Conservation (phyloP, 805 yeast species). For the Saccharomyces jurei region DNA sequence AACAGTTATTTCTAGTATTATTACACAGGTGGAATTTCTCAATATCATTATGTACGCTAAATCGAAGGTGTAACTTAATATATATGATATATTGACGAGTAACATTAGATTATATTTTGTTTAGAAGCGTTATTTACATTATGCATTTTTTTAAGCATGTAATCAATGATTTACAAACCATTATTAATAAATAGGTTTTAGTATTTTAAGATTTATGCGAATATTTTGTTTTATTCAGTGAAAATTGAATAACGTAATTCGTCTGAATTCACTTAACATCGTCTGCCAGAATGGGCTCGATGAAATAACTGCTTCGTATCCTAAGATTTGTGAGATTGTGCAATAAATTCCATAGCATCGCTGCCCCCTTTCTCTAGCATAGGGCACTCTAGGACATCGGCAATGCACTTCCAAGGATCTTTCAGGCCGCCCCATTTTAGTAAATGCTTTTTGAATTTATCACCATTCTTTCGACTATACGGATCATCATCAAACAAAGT, state of each 20-base stretch:
- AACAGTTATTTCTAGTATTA: background rate
- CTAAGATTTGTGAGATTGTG: conserved; percentile 12
- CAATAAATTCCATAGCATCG: conserved; percentile 56
- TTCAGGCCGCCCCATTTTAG: conserved; percentile 90
- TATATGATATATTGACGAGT: background rate
- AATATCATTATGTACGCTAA: background rate
- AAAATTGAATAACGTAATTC: background rate
- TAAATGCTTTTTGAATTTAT: conserved; percentile 57
- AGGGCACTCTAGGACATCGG: conserved; percentile 64
- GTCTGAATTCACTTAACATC: background rate
- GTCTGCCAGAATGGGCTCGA: background rate
- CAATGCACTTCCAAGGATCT: conserved; percentile 81
- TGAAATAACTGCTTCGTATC: background rate
- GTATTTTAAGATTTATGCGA: background rate
- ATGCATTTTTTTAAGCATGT: background rate
- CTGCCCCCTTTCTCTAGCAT: conserved; percentile 58
- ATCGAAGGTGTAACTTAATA: background rate
- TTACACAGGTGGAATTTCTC: background rate
- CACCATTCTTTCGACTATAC: conserved; percentile 64
- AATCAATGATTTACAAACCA: background rate
- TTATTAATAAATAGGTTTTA: background rate
- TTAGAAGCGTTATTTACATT: background rate
- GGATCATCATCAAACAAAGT: conserved; percentile 67
- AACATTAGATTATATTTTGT: background rate
- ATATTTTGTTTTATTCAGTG: background rate